Percentiles rank a stretch among this genome's conserved stretches.
Conservation (phyloP, 345 rosid genomes). For the Lepidium sativum region DNA sequence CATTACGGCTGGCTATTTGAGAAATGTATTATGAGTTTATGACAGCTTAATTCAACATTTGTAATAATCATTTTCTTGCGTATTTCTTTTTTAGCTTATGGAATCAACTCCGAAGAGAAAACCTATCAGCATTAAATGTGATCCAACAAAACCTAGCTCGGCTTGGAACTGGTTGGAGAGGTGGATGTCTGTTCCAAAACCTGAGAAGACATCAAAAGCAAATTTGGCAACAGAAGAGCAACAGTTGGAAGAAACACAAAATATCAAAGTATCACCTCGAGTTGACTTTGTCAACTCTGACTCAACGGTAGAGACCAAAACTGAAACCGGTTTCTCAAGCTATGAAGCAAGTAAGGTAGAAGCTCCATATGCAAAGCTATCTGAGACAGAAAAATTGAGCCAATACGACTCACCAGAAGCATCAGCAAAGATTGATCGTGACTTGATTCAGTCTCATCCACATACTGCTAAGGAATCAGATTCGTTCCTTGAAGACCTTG, state of each 20-base stretch:
- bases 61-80: not conserved
- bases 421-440: constrained; percentile 27
- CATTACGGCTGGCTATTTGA: not conserved
- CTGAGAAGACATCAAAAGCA: constrained; percentile 34
- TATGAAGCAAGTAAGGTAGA: constrained; percentile 25
- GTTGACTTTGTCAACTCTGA: constrained; percentile 26
- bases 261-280: constrained; percentile 28
- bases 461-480: constrained; percentile 22
- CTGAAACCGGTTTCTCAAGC: constrained; percentile 34
- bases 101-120: constrained; percentile 61
- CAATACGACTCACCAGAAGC: constrained; percentile 34
- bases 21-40: not conserved
- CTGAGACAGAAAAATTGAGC: constrained; percentile 29
- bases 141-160: constrained; percentile 64
- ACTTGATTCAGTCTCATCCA: constrained; percentile 27
- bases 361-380: constrained; percentile 23
- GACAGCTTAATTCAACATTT: not conserved
- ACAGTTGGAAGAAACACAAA: constrained; percentile 29
- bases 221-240: constrained; percentile 28
- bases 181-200: constrained; percentile 67
- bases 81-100: constrained; percentile 52
- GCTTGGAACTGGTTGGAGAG: constrained; percentile 97
- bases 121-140: constrained; percentile 71
- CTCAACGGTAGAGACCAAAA: constrained; percentile 24
- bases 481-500: constrained; percentile 27